Base-by-base conservation (phyloP, 2,329 filamentous ascomycete genomes). In the Alternaria longipes region DNA sequence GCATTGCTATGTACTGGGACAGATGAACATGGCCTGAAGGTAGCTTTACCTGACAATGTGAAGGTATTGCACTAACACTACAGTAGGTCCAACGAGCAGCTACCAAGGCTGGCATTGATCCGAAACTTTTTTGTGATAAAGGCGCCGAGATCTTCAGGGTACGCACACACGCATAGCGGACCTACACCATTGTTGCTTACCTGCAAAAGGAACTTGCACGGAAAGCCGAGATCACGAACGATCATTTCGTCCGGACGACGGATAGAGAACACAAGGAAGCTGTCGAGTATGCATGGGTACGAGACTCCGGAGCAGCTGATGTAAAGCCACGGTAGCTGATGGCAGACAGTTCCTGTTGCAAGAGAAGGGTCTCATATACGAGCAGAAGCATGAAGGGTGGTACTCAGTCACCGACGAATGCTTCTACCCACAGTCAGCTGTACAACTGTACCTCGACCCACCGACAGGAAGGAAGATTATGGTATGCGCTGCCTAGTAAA, bases 351-450 rank as follows among this genome's bases (percentile, higher is more conserved):
- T 87, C 66, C 85, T 93, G 76, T 83, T 99, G 60, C 85, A 90
- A 71, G 88, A 93, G 56, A 84, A 86, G 47, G 90, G 91, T 8
- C 89, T 91, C 62, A 90, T 98, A 55, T 97, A 97, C 80, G 89
- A 91, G 72, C 88, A 89, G 11, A 92, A 91, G 69, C 95, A 98
- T 72, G 88, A 93, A 75, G 95, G 95, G 2, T 99, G 95, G 95
- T 99, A 99, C 78, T 95, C 91, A 57, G 90, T 99, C 55, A 93
- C 92, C 77, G 95, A 99, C 78, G 95, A 99, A 84, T 94, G 94
- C 40, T 99, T 97, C 80, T 98, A 97, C 76, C 93, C 94, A 0
- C 86, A 90, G 54, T 87, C 88, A 7, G 83, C 89, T 72, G 88
- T 98, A 26, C 88, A 93, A 72, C 86, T 90, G 44, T 87, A 89